A percentile compares a stretch with the other conserved stretches of the same genome.
phyloP scores from a whole-genome alignment of 371 early-diverging fungal genomes.

The Umbelopsis sp. region DNA sequence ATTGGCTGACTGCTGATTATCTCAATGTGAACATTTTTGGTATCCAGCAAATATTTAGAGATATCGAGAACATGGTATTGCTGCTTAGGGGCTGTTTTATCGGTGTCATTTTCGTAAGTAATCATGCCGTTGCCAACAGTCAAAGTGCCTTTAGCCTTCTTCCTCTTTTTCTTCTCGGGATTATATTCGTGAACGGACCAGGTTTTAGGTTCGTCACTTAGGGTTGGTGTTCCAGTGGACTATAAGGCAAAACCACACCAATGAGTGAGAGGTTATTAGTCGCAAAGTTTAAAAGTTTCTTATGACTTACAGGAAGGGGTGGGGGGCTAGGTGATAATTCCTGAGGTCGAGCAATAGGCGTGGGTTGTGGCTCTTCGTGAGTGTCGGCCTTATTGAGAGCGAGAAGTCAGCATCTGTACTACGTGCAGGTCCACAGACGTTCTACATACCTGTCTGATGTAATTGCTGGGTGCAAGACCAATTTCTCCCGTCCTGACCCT shows the following conservation, averaged over 20 bases:
- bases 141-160: slow-evolving; percentile 67
- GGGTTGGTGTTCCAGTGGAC: slow-evolving; percentile 2
- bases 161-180: slow-evolving; percentile 64
- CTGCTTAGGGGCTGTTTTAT: slow-evolving; percentile 67
- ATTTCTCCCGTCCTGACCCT: slow-evolving; percentile 52
- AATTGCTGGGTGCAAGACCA: slow-evolving; percentile 79
- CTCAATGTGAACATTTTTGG: slow-evolving; percentile 61
- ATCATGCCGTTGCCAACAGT: slow-evolving; percentile 66
- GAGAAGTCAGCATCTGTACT: neutral
- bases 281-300: neutral
- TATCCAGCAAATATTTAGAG: slow-evolving; percentile 53
- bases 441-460: slow-evolving; percentile 61
- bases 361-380: neutral
- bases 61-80: slow-evolving; percentile 64
- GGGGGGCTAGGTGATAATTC: neutral
- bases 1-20: slow-evolving; percentile 53
- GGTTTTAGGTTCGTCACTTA: slow-evolving; percentile 38
- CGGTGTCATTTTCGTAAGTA: slow-evolving; percentile 69
- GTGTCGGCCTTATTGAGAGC: neutral
- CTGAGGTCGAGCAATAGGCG: neutral
- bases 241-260: neutral
- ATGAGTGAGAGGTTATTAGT: slow-evolving; percentile 7
- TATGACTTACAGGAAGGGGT: neutral
- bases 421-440: neutral
- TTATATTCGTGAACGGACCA: slow-evolving; percentile 53